Base-by-base conservation (phyloP, 2,329 filamentous ascomycete genomes). In the Alternaria arbusti region DNA sequence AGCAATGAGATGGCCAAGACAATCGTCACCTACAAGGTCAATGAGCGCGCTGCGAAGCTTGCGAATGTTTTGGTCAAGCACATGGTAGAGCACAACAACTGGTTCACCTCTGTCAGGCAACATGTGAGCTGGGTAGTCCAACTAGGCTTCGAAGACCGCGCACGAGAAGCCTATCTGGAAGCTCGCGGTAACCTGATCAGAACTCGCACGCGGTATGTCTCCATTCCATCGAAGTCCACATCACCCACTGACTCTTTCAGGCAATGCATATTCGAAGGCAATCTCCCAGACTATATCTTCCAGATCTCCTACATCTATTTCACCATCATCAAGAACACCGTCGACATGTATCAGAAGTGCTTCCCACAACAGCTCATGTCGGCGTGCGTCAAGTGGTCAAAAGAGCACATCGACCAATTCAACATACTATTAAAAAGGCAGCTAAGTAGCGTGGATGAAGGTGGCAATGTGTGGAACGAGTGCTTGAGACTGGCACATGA, bases 311-410 rank as follows among this genome's bases (percentile, higher is more conserved):
- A 94, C 80, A 94, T 97, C 61, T 97, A 97, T 80, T 99, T 99
- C 81, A 94, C 90, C 57, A 87, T 97, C 68, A 95, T 99, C 77
- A 90, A 93, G 71, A 97, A 98, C 81, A 98, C 96, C 0, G 91
- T 98, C 64, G 87, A 88, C 74, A 94, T 92, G 74, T 97, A 96
- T 80, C 93, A 97, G 76, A 84, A 85, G 57, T 81, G 80, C 65
- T 98, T 98, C 77, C 90, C 94, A 11, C 87, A 92, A 25, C 85
- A 89, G 13, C 93, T 96, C 84, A 96, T 96, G 87, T 97, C 93
- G 74, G 94, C 94, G 0, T 97, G 94, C 72, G 95, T 99, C 73
- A 96, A 95, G 77, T 99, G 96, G 96, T 94, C 94, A n/a, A 98
- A 97, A 80, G 91, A 96, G 72, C 90, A 97, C 77, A 89, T 98